Percentiles rank a stretch among this genome's conserved stretches.
Conservation (phyloP, 768 basidiomycete genomes). For the Albatrellus ellisii region DNA sequence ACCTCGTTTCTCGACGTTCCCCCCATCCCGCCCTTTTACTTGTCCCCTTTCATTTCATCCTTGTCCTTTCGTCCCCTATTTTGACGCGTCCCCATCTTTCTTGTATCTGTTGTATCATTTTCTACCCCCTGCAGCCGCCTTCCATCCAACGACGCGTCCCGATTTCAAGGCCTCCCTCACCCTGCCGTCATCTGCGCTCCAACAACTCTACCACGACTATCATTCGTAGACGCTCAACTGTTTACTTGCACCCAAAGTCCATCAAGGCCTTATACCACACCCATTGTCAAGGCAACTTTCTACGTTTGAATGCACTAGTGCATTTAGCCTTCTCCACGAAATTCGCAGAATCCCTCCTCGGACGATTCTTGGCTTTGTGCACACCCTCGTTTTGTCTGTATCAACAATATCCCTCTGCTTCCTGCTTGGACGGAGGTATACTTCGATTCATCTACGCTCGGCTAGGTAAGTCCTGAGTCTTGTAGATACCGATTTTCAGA, state of each 20-base stretch:
- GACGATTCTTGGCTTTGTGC: neutral
- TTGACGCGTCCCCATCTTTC: too few relatives aligned
- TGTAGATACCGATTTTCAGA: neutral
- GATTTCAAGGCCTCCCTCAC: too few relatives aligned
- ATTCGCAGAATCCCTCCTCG: neutral
- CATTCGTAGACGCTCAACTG: too few relatives aligned
- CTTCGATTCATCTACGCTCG: neutral
- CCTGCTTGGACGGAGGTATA: neutral
- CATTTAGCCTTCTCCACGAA: neutral
- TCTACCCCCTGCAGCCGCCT: too few relatives aligned
- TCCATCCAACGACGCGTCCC: too few relatives aligned
- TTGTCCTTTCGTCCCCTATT: neutral
- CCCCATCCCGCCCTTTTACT: neutral
- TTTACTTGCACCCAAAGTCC: too few relatives aligned
- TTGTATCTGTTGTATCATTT: neutral
- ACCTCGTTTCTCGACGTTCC: neutral
- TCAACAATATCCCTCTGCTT: neutral
- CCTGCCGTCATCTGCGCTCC: too few relatives aligned
- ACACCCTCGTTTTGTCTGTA: constrained; percentile 7
- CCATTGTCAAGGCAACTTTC: neutral
- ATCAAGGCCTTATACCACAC: too few relatives aligned
- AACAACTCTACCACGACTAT: too few relatives aligned
- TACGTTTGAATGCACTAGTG: neutral
- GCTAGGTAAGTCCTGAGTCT: neutral
- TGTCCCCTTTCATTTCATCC: neutral